These are phyloP conservation scores for Triangularia verruculosa DNA, from an alignment of 2,329 filamentous ascomycete species.

Conservation along the genomic window DNA sequence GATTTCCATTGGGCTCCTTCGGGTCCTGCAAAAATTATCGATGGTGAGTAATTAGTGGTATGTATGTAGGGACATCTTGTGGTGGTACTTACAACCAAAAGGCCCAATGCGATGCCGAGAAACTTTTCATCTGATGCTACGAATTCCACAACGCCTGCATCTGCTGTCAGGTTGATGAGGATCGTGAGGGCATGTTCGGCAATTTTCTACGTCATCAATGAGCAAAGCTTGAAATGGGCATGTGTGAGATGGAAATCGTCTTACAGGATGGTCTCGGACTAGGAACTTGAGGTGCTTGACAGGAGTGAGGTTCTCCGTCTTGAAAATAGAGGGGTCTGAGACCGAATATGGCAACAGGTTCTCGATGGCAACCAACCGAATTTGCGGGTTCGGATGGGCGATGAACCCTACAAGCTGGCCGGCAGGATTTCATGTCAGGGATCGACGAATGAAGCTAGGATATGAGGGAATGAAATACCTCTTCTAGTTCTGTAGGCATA, in stretches of 20 bases:
- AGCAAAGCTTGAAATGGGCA: slow-evolving; percentile 4
- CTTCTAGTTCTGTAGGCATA: slow-evolving; percentile 76
- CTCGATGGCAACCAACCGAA: slow-evolving; percentile 80
- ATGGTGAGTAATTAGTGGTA: slow-evolving; percentile 7
- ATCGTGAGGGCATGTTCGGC: slow-evolving; percentile 91
- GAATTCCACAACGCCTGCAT: slow-evolving; percentile 69
- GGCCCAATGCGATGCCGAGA: slow-evolving; percentile 66
- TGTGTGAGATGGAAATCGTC: slow-evolving; percentile 29
- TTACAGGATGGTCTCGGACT: slow-evolving; percentile 76
- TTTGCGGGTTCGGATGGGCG: slow-evolving; percentile 85
- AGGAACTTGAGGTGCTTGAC: slow-evolving; percentile 85
- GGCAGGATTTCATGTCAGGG: slow-evolving; percentile 12
- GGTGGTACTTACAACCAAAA: slow-evolving; percentile 64
- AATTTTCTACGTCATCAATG: slow-evolving; percentile 59
- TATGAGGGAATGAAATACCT: slow-evolving; percentile 48
- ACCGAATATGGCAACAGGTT: slow-evolving; percentile 81
- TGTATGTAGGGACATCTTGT: not conserved
- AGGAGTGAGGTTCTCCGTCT: slow-evolving; percentile 71
- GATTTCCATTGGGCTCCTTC: slow-evolving; percentile 77
- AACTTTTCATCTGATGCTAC: slow-evolving; percentile 79
- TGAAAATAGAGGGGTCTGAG: slow-evolving; percentile 76
- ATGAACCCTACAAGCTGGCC: slow-evolving; percentile 85
- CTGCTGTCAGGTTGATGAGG: slow-evolving; percentile 79
- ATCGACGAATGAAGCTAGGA: not conserved
- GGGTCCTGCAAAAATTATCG: slow-evolving; percentile 40